Conservation (phyloP, 164 flowering plant species). For the Umbilicus rupestris region DNA sequence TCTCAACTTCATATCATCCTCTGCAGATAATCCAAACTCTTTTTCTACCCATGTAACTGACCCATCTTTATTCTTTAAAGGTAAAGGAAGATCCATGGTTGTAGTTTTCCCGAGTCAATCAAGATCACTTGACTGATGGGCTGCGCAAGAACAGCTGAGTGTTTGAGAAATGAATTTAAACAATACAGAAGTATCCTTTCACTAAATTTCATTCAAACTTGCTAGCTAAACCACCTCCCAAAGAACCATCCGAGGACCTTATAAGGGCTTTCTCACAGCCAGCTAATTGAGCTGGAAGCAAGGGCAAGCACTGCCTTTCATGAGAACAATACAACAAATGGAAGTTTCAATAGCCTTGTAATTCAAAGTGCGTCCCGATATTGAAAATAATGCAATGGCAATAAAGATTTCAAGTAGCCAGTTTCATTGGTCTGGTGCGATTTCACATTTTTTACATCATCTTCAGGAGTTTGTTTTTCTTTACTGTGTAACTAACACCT, state of each 20-base stretch:
- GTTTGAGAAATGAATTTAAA: conserved; percentile 78
- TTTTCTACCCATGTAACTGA: conserved; percentile 54
- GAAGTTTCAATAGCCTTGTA: too few relatives aligned
- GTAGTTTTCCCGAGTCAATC: conserved; percentile 53
- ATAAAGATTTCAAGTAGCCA: too few relatives aligned
- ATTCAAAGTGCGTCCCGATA: too few relatives aligned
- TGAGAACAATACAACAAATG: too few relatives aligned
- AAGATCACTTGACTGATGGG: conserved; percentile 82
- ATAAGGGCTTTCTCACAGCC: conserved; percentile 90
- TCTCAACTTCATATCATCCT: conserved; percentile 46
- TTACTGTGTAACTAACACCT: too few relatives aligned
- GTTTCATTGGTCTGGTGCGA: too few relatives aligned
- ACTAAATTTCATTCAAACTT: conserved; percentile 92
- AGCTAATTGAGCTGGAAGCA: conserved; percentile 94
- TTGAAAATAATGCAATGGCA: too few relatives aligned
- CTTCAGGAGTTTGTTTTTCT: too few relatives aligned
- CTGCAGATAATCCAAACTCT: conserved; percentile 52
- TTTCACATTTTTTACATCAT: too few relatives aligned
- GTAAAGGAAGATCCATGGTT: conserved; percentile 78
- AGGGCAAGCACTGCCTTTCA: conserved; percentile 93
- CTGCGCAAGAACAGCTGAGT: conserved; percentile 87
- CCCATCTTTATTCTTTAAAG: conserved; percentile 82
- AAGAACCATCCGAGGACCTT: conserved; percentile 98
- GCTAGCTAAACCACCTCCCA: conserved; percentile 83
- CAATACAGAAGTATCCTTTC: conserved; percentile 89